Evolutionary conservation across 2,329 filamentous ascomycete genomes (phyloP), one percentile per base, ranked within the genome.

Genomic region (Pseudogymnoascus sp.): DNA sequence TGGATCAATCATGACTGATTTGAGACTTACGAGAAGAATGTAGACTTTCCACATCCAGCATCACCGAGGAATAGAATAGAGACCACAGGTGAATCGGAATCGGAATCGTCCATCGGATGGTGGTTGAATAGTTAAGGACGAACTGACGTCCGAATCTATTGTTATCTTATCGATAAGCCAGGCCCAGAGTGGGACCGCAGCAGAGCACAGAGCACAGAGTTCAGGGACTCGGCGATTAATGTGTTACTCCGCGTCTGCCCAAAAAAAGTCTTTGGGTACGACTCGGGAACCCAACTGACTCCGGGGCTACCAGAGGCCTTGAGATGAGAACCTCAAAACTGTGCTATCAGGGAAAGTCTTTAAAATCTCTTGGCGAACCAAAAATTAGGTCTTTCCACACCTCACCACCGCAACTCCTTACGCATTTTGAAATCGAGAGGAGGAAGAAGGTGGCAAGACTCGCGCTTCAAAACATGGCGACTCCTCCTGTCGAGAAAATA

Each of bases 1-100:
- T 40, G 26, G 13, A 35, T 40, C 61, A 21, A 62, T n/a, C 36
- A 59, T 42, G 38, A 11, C 13, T n/a, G 9, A 33, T 28, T 26
- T 26, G 17, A 44, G 28, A 79, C 83, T 67, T 70, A 86, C 84
- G 83, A 84, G 69, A 87, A 71, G 71, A 87, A 86, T 0, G 80
- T 84, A 21, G 83, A 83, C 73, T 87, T 87, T 63, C 84, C 84
- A 66, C 83, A 83, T 69, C 78, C 77, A 65, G 81, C 78, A 72
- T 87, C 83, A 33, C 84, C 84, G n/a, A 87, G 75, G 19, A 86
- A 72, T 28, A 87, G 72, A 13, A 87, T 75, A n/a, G 76, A 82
- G 69, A 85, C 76, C 60, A 76, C 76, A 63, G 80, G 73, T 38
- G 76, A 68, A 61, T 84, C 67, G 62, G 76, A 68, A 61, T 84